Conservation (phyloP, 2,329 filamentous ascomycete genomes). For the Penicillium sp. region DNA sequence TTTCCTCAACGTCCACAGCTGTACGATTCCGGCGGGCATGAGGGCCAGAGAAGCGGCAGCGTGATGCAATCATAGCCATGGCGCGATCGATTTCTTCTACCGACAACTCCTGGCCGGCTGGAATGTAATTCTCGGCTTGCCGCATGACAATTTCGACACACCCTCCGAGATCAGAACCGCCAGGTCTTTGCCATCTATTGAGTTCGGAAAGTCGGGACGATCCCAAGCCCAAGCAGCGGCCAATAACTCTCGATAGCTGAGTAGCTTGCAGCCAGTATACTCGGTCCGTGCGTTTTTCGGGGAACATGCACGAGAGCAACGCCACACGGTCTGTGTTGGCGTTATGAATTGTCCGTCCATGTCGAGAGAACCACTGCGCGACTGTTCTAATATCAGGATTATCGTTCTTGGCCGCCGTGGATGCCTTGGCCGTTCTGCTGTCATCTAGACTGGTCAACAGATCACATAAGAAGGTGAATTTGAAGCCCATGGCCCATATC, state of each 20-base stretch:
- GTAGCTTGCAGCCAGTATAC: constrained; percentile 62
- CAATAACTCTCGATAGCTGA: constrained; percentile 58
- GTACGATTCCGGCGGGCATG: constrained; percentile 43
- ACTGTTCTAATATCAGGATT: constrained; percentile 42
- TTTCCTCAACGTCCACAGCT: constrained; percentile 36
- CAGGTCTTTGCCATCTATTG: constrained; percentile 52
- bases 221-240: constrained; percentile 57
- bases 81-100: constrained; percentile 64
- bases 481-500: constrained; percentile 34
- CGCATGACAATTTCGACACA: constrained; percentile 60
- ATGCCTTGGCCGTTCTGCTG: constrained; percentile 32
- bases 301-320: constrained; percentile 66
- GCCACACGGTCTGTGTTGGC: constrained; percentile 52
- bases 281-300: constrained; percentile 65
- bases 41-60: constrained; percentile 61
- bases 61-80: constrained; percentile 59
- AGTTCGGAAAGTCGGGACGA: constrained; percentile 54
- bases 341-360: constrained; percentile 52
- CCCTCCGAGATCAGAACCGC: constrained; percentile 59
- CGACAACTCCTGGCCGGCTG: constrained; percentile 43
- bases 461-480: constrained; percentile 63
- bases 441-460: constrained; percentile 61
- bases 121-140: constrained; percentile 45
- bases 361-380: constrained; percentile 58
- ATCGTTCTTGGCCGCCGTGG: constrained; percentile 22